phyloP scores from a whole-genome alignment of 345 rosid species.

The Linum trigynum region DNA sequence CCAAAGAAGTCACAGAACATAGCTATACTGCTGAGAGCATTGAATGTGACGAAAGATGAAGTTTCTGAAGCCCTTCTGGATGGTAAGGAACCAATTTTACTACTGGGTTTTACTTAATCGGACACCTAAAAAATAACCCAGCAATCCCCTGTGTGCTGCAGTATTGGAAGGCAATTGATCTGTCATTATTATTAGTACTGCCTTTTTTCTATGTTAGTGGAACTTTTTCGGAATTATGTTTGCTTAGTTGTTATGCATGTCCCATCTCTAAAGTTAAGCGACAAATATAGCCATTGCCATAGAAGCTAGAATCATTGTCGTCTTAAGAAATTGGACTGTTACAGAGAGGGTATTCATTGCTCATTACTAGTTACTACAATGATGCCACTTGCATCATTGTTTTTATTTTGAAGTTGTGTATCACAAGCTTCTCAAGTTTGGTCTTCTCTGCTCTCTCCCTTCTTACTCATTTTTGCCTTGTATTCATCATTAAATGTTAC shows the following conservation, averaged over 20 bases:
- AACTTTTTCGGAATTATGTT: background rate
- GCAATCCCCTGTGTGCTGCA: background rate
- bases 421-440: background rate
- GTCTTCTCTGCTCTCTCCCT: background rate
- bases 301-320: no score
- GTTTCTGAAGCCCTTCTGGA: constrained; percentile 86
- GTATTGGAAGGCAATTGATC: background rate
- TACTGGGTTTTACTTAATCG: no score
- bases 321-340: no score
- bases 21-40: constrained; percentile 85
- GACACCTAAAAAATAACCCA: background rate
- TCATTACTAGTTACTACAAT: no score
- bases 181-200: background rate
- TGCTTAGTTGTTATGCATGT: no score
- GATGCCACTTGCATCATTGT: background rate
- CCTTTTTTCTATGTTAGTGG: background rate
- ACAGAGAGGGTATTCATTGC: no score
- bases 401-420: background rate
- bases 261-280: no score
- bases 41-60: constrained; percentile 83
- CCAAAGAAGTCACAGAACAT: constrained; percentile 86
- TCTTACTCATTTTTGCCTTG: background rate
- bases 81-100: constrained; percentile 35
- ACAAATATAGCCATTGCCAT: no score
- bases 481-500: background rate